These are phyloP conservation scores for Wickerhamomyces hampshirensis DNA, from an alignment of 805 yeast species.

Conservation along the genomic window DNA sequence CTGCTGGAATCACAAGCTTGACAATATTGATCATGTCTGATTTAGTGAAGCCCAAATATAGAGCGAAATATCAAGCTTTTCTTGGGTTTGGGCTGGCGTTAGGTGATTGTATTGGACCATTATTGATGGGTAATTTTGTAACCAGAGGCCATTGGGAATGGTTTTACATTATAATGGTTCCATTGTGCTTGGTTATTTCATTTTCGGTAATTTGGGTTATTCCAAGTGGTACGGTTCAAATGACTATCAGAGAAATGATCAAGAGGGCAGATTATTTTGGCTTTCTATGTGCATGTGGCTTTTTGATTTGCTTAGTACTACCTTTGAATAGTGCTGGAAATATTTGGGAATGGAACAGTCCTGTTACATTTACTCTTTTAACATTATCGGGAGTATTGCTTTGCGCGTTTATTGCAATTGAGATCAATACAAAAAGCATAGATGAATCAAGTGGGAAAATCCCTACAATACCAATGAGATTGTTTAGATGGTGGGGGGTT, in stretches of 20 bases:
- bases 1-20: conserved; percentile 48
- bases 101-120: conserved; percentile 54
- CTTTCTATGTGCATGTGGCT: conserved; percentile 2
- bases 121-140: conserved; percentile 48
- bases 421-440: conserved; percentile 41
- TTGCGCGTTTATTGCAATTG: conserved; percentile 38
- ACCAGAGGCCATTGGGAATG: conserved; percentile 42
- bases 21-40: conserved; percentile 50
- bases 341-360: conserved; percentile 4
- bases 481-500: conserved; percentile 34
- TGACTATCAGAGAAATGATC: conserved; percentile 2
- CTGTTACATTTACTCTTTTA: not conserved
- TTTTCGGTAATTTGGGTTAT: not conserved
- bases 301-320: conserved; percentile 9
- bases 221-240: not conserved
- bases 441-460: conserved; percentile 19
- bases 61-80: conserved; percentile 54
- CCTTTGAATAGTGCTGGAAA: conserved; percentile 11
- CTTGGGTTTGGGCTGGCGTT: conserved; percentile 45
- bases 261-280: conserved; percentile 9
- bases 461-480: conserved; percentile 49
- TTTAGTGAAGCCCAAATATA: conserved; percentile 41
- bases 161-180: conserved; percentile 46
- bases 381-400: conserved; percentile 23
- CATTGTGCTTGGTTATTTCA: conserved; percentile 10